These are phyloP conservation scores for Macrolepiota fuliginosa DNA, from an alignment of 768 basidiomycete genomes.

Conservation along the genomic window DNA sequence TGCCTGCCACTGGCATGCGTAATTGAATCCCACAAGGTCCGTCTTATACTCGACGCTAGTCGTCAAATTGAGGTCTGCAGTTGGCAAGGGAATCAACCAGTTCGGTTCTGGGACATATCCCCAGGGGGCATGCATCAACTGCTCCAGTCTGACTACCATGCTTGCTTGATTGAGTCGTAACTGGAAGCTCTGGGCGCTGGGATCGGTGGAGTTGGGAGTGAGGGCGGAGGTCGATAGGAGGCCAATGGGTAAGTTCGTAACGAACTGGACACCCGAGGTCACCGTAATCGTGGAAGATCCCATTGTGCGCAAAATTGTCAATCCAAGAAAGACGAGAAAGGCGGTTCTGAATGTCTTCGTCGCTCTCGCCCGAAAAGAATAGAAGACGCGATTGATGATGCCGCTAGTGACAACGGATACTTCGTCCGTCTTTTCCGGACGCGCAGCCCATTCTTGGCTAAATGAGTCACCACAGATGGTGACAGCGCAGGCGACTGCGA, in stretches of 20 bases:
- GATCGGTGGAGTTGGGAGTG: background rate
- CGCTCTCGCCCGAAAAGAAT: background rate
- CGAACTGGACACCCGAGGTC: conserved; percentile 3
- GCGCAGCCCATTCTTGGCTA: background rate
- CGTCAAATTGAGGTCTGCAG: background rate
- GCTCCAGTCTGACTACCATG: conserved; percentile 1
- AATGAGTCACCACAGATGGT: background rate
- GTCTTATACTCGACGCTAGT: background rate
- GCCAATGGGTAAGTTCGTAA: background rate
- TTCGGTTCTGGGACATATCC: background rate
- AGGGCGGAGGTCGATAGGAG: background rate
- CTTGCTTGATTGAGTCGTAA: background rate
- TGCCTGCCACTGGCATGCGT: conserved; percentile 5
- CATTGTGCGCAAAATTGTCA: background rate
- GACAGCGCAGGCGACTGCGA: background rate
- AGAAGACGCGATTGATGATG: background rate
- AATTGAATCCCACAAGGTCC: background rate
- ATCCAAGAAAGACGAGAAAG: background rate
- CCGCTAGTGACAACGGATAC: background rate
- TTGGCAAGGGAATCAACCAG: conserved; percentile 3
- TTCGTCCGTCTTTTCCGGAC: background rate
- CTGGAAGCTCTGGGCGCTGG: background rate
- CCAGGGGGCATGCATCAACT: background rate
- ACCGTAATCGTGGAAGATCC: background rate
- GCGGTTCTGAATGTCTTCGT: background rate